A percentile compares a stretch with the other conserved stretches of the same genome.
phyloP scores from a whole-genome alignment of 2,329 filamentous ascomycete species.

The Fusarium decemcellulare region DNA sequence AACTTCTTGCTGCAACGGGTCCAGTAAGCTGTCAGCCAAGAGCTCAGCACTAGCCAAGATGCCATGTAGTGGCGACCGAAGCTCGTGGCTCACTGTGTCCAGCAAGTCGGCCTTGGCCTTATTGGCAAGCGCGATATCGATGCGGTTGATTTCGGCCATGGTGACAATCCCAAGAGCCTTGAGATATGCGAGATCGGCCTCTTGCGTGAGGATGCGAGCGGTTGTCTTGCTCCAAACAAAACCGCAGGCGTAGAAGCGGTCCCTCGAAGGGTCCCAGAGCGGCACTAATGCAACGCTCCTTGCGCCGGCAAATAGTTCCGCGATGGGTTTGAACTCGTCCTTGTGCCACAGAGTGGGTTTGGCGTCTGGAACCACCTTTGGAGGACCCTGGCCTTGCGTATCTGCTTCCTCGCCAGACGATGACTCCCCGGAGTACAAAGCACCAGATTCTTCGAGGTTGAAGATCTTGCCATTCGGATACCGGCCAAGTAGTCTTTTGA shows the following conservation, averaged over 20 bases:
- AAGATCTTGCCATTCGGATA: slow-evolving; percentile 7
- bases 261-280: slow-evolving; percentile 28
- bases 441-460: background rate
- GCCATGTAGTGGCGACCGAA: slow-evolving; percentile 70
- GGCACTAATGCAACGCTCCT: slow-evolving; percentile 3
- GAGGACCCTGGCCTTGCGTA: background rate
- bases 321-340: background rate
- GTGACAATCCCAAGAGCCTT: slow-evolving; percentile 21
- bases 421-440: slow-evolving; percentile 3
- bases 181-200: slow-evolving; percentile 19
- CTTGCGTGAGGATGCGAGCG: background rate
- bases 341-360: background rate
- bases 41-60: slow-evolving; percentile 68
- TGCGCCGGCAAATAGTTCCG: background rate
- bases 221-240: slow-evolving; percentile 16
- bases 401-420: slow-evolving; percentile 2
- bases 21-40: slow-evolving; percentile 61
- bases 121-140: slow-evolving; percentile 13
- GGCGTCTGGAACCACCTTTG: background rate
- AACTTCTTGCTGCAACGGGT: slow-evolving; percentile 58
- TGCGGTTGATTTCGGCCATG: slow-evolving; percentile 12
- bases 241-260: slow-evolving; percentile 16
- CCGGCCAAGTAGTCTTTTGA: background rate
- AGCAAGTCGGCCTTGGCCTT: slow-evolving; percentile 18
- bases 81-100: slow-evolving; percentile 67